Base-by-base conservation (phyloP, 176 grass and related monocot species). In the Eragrostis curvula region DNA sequence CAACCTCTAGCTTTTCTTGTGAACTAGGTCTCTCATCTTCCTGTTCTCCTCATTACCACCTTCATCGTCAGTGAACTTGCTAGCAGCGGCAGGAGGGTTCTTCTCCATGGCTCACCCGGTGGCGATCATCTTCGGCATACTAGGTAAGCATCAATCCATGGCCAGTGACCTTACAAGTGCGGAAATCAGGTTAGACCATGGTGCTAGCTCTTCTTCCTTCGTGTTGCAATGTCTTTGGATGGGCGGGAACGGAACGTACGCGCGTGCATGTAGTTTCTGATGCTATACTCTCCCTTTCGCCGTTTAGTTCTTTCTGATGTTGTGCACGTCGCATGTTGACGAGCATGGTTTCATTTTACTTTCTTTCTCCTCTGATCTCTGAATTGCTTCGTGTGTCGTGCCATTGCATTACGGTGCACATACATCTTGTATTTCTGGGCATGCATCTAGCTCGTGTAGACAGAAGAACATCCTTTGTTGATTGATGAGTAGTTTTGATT, bases 71-170 rank as follows among this genome's bases (percentile, higher is more conserved):
- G 15, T 8, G 52, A 56, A 56, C 51, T 7, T 2, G 12, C 13
- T 0, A 36, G 3, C 27, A 48, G 77, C 40, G 41, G 85, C 85
- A 83, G 83, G 78, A 18, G 82, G 87, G 1, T 23, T 80, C 72
- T 58, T 85, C 20, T 70, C 66, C 71, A 81, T 89, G 78, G 66
- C 72, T 58, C 78, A 89, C 88, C 87, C 70, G 67, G 79, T 66
- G 30, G 9, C 61, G 79, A 66, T 51, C 88, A 18, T 83, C 67
- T 78, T 73, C 73, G 88, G 88, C 70, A 10, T 86, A 12, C 74
- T 74, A 86, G 84, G 84, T 76, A 60, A 48, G 6, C 3, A 24
- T 24, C 39, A 5, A 45, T 10, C 55, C 55, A 57, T 21, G 55
- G 17, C 55, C 55, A 21, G 49, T 15, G 49, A 51, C 14, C 14